A percentile compares a stretch with the other conserved stretches of the same genome.
These are phyloP conservation scores for Alternaria atra DNA, from an alignment of 2,329 filamentous ascomycete species.

Conservation along the genomic window DNA sequence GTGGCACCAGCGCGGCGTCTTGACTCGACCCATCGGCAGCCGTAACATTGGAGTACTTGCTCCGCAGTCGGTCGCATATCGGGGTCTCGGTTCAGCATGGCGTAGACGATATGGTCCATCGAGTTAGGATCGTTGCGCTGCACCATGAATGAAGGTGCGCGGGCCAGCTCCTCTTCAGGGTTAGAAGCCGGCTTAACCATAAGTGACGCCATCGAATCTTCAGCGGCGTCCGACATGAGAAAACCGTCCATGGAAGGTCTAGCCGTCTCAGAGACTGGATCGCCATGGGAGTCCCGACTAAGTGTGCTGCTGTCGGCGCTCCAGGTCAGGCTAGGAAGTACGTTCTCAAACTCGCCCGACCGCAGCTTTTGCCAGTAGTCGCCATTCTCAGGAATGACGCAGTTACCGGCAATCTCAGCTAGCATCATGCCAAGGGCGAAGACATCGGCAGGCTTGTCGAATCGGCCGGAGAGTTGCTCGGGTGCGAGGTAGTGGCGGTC, in stretches of 20 bases:
- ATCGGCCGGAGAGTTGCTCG: constrained; percentile 85
- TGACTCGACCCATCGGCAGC: constrained; percentile 79
- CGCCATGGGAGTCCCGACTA: constrained; percentile 72
- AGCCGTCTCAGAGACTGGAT: constrained; percentile 36
- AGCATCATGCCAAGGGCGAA: constrained; percentile 95
- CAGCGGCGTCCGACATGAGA: constrained; percentile 46
- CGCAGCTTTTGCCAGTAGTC: constrained; percentile 89
- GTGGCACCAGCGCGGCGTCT: constrained; percentile 89
- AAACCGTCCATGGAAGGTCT: constrained; percentile 35
- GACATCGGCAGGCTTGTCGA: constrained; percentile 90
- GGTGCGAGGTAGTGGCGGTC: constrained; percentile 97
- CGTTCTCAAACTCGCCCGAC: constrained; percentile 84
- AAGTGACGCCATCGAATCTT: constrained; percentile 52
- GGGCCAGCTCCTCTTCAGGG: constrained; percentile 63
- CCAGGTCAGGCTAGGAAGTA: constrained; percentile 84
- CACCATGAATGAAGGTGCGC: constrained; percentile 90
- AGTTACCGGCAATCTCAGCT: constrained; percentile 92
- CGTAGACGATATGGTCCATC: constrained; percentile 82
- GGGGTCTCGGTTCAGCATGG: constrained; percentile 86
- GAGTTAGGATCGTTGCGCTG: constrained; percentile 75
- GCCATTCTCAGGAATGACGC: constrained; percentile 92
- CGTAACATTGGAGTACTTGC: constrained; percentile 75
- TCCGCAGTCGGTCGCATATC: constrained; percentile 75
- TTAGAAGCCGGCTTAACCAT: constrained; percentile 35
- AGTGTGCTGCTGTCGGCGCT: constrained; percentile 73